These are phyloP conservation scores for Maudiozyma humilis DNA, from an alignment of 1,139 yeast genomes.

Conservation along the genomic window DNA sequence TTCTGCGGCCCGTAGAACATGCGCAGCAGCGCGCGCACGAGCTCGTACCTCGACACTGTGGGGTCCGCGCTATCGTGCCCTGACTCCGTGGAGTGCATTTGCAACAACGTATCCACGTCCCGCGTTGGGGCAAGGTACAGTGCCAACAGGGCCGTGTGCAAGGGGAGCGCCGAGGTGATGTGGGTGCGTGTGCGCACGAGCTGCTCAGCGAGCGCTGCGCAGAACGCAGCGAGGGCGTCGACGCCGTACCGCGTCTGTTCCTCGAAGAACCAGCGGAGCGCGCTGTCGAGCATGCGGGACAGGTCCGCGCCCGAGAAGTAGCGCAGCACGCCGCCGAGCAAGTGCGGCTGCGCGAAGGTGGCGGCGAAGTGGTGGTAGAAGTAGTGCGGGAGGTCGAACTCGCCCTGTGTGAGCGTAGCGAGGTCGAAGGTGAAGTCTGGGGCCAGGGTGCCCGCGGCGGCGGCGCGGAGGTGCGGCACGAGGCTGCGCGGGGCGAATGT, in stretches of 20 bases:
- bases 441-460: background rate
- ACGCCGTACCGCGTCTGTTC: background rate
- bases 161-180: too few relatives aligned
- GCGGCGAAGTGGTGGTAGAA: conserved; percentile 13
- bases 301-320: conserved; percentile 14
- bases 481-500: conserved; percentile 5
- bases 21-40: too few relatives aligned
- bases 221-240: too few relatives aligned
- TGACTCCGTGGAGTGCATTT: too few relatives aligned
- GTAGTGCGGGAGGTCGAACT: conserved; percentile 13
- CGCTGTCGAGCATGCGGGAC: conserved; percentile 10
- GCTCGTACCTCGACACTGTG: too few relatives aligned
- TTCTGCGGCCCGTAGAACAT: too few relatives aligned
- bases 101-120: too few relatives aligned
- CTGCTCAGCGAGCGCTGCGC: too few relatives aligned
- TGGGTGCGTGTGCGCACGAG: too few relatives aligned
- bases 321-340: conserved; percentile 12
- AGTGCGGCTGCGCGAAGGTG: conserved; percentile 13
- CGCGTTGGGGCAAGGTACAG: too few relatives aligned
- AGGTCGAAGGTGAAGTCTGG: background rate
- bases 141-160: too few relatives aligned
- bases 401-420: background rate
- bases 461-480: background rate
- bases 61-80: too few relatives aligned
- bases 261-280: conserved; percentile 19